These are phyloP conservation scores for Pseudoturritis turrita DNA, from an alignment of 345 rosid species.

Conservation along the genomic window DNA sequence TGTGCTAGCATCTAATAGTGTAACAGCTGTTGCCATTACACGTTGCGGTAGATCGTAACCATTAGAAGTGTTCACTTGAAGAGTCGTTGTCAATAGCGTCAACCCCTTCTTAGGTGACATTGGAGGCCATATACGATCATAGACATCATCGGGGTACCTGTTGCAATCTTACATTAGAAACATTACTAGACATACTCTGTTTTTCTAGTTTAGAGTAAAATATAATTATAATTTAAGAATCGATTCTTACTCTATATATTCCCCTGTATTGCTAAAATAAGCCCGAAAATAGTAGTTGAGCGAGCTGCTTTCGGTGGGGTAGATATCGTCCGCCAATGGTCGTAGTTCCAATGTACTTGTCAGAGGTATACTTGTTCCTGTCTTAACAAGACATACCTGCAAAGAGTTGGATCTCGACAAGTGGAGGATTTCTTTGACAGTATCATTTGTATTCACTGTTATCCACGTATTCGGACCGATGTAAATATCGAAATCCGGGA, in stretches of 20 bases:
- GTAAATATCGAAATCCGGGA: slow-evolving; percentile 27
- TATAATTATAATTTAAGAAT: neutral
- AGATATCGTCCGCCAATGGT: neutral
- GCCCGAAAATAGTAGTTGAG: neutral
- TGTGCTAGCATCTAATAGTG: slow-evolving; percentile 4
- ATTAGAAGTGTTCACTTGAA: neutral
- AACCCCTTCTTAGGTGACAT: neutral
- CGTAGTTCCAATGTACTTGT: slow-evolving; percentile 5
- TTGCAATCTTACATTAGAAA: slow-evolving; percentile 3
- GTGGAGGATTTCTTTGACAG: slow-evolving; percentile 26
- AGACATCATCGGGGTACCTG: slow-evolving; percentile 21
- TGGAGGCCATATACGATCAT: slow-evolving; percentile 12
- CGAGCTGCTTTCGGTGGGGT: neutral
- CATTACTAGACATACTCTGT: neutral
- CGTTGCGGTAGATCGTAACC: slow-evolving; percentile 7
- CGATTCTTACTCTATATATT: neutral
- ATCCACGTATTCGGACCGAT: slow-evolving; percentile 32
- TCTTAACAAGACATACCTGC: slow-evolving; percentile 37
- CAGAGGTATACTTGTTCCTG: slow-evolving; percentile 28
- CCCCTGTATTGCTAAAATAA: neutral
- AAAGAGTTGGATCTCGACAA: neutral
- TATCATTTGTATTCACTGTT: slow-evolving; percentile 8
- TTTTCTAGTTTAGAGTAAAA: neutral
- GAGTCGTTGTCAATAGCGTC: neutral
- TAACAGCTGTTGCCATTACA: slow-evolving; percentile 29